phyloP scores from a whole-genome alignment of 2,329 filamentous ascomycete genomes.

The Exophiala aquamarina region DNA sequence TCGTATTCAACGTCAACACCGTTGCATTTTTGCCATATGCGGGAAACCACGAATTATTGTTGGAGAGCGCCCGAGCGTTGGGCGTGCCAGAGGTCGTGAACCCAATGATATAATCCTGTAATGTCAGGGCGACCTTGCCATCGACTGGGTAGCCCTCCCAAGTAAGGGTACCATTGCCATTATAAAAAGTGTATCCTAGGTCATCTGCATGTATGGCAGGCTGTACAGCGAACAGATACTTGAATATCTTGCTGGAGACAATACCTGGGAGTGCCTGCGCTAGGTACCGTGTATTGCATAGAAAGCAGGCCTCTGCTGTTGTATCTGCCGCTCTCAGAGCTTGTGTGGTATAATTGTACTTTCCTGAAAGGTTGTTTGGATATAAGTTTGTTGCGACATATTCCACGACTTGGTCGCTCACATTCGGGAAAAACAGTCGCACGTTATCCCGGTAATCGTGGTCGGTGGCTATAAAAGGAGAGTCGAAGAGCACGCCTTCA shows the following conservation, averaged over 20 bases:
- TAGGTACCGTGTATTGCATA: conserved; percentile 56
- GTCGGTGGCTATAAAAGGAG: conserved; percentile 32
- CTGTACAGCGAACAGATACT: conserved; percentile 53
- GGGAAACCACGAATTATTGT: conserved; percentile 39
- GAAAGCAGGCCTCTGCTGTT: conserved; percentile 46
- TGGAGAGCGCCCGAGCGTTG: conserved; percentile 14
- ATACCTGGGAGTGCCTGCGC: conserved; percentile 49
- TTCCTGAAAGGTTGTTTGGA: conserved; percentile 50
- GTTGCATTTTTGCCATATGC: no score
- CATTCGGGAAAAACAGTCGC: conserved; percentile 29
- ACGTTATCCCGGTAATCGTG: conserved; percentile 23
- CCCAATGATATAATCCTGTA: conserved; percentile 40
- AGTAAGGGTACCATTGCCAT: conserved; percentile 34
- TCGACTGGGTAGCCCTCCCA: conserved; percentile 33
- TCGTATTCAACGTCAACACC: no score
- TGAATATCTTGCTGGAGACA: conserved; percentile 43
- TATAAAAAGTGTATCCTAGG: conserved; percentile 53
- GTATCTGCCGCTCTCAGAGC: conserved; percentile 43
- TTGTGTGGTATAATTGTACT: conserved; percentile 46
- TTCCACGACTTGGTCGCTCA: conserved; percentile 33
- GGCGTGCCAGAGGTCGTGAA: conserved; percentile 36
- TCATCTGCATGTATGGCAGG: conserved; percentile 56
- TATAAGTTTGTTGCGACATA: conserved; percentile 52
- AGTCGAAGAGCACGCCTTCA: conserved; percentile 30
- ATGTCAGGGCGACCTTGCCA: conserved; percentile 32